Percentiles rank a stretch among this genome's conserved stretches.
Conservation (phyloP, 78 protist genomes). For the Dictyostelium firmibasis region DNA sequence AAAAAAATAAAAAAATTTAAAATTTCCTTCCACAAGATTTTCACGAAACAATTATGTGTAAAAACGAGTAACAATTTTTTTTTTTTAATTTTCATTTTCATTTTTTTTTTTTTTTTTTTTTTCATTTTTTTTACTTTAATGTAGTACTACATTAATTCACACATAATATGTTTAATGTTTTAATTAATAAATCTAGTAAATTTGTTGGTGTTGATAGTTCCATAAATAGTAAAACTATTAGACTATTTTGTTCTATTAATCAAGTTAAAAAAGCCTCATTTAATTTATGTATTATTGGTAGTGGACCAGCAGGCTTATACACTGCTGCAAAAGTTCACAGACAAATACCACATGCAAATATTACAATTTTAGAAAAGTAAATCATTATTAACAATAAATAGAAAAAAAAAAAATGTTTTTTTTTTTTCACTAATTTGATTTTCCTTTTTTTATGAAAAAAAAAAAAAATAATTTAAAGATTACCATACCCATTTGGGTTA, state of each 20-base stretch:
- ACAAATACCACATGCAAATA: conserved; percentile 45
- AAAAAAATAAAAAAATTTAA: too few species aligned
- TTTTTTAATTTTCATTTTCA: not conserved
- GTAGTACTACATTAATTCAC: not conserved
- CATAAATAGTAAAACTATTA: not conserved
- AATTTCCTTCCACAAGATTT: too few species aligned
- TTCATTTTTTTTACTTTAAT: not conserved
- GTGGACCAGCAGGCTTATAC: conserved; percentile 82
- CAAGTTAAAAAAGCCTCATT: not conserved
- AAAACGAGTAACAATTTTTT: not conserved
- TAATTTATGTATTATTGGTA: conserved; percentile 69
- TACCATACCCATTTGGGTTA: conserved; percentile 77
- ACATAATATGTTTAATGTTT: not conserved
- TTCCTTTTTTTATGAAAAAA: too few species aligned
- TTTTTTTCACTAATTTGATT: not conserved
- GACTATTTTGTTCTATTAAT: not conserved
- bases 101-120: not conserved
- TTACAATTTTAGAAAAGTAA: conserved; percentile 67
- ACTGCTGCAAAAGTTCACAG: conserved; percentile 59
- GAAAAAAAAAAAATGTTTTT: not conserved
- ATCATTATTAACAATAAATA: not conserved
- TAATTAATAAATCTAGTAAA: not conserved
- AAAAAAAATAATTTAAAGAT: not conserved
- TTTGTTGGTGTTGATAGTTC: not conserved
- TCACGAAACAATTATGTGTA: too few species aligned